phyloP scores from a whole-genome alignment of 208 protist species.

The Wallacemonas sp. region DNA sequence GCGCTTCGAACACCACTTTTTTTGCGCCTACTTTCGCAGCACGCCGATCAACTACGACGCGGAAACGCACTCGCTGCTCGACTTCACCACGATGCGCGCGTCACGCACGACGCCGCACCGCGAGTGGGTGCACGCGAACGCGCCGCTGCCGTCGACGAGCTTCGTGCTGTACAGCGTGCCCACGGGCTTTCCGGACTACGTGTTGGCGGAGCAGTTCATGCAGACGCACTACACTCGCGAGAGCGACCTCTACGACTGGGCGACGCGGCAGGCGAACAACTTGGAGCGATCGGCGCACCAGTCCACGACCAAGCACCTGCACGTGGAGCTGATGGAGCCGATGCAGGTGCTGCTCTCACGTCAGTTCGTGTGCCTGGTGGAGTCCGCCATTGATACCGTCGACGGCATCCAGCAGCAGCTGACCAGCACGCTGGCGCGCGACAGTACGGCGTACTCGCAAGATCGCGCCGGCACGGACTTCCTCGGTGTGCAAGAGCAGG shows the following conservation, averaged over 20 bases:
- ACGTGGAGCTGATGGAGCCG: constrained; percentile 65
- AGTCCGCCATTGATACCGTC: constrained; percentile 18
- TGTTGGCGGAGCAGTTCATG: constrained; percentile 23
- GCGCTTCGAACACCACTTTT: constrained; percentile 39
- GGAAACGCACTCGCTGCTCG: constrained; percentile 33
- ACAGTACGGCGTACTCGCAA: constrained; percentile 13
- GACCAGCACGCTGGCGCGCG: constrained; percentile 16
- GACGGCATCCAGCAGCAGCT: constrained; percentile 12
- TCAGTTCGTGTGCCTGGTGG: constrained; percentile 34
- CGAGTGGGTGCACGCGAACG: constrained; percentile 48
- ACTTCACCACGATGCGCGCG: constrained; percentile 37
- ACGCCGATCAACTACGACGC: constrained; percentile 28
- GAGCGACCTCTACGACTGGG: constrained; percentile 42
- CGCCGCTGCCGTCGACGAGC: constrained; percentile 41
- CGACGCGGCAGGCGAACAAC: constrained; percentile 67
- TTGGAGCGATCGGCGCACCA: constrained; percentile 57
- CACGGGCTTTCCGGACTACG: constrained; percentile 32
- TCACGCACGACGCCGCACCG: constrained; percentile 22
- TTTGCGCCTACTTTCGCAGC: constrained; percentile 34
- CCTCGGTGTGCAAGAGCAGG: constrained; percentile 12
- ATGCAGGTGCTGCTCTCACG: constrained; percentile 64
- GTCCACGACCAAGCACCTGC: constrained; percentile 75
- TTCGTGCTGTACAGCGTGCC: constrained; percentile 47
- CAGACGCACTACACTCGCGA: constrained; percentile 19
- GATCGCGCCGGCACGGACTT: constrained; percentile 9